phyloP scores from a whole-genome alignment of 108 stramenopile species.

The Cyclostephanos tholiformis region DNA sequence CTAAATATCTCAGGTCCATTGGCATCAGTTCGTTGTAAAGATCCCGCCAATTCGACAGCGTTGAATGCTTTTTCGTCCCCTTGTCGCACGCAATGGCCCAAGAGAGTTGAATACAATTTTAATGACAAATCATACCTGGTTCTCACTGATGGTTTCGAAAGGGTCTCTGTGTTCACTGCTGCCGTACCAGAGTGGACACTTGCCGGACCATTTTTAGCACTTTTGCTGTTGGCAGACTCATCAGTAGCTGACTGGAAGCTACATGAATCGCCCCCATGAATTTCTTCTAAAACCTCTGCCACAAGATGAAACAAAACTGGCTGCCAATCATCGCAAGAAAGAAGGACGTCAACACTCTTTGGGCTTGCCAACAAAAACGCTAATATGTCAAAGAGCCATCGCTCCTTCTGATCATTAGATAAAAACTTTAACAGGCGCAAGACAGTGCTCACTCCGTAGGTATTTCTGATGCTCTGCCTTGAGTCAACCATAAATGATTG shows the following conservation, averaged over 20 bases:
- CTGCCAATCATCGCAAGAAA: slow-evolving; percentile 75
- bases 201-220: background rate
- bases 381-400: slow-evolving; percentile 69
- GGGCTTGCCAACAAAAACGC: slow-evolving; percentile 45
- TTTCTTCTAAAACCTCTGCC: slow-evolving; percentile 75
- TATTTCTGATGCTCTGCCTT: slow-evolving; percentile 44
- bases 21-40: slow-evolving; percentile 72
- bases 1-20: slow-evolving; percentile 78
- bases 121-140: slow-evolving; percentile 69
- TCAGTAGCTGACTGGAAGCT: slow-evolving; percentile 1
- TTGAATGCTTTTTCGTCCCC: slow-evolving; percentile 70
- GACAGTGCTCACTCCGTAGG: slow-evolving; percentile 56
- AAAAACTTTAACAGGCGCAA: slow-evolving; percentile 79
- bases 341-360: slow-evolving; percentile 41
- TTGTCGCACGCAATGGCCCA: slow-evolving; percentile 72
- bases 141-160: slow-evolving; percentile 50
- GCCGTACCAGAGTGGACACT: slow-evolving; percentile 1
- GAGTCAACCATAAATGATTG: slow-evolving; percentile 20
- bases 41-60: slow-evolving; percentile 75
- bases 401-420: slow-evolving; percentile 55
- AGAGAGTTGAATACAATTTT: slow-evolving; percentile 75
- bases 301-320: slow-evolving; percentile 74
- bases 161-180: slow-evolving; percentile 27
- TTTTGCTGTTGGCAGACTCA: slow-evolving; percentile 2
- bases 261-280: slow-evolving; percentile 27